Evolutionary conservation across 495 filamentous ascomycete species (phyloP).

Genomic region (Cryomyces antarcticus): DNA sequence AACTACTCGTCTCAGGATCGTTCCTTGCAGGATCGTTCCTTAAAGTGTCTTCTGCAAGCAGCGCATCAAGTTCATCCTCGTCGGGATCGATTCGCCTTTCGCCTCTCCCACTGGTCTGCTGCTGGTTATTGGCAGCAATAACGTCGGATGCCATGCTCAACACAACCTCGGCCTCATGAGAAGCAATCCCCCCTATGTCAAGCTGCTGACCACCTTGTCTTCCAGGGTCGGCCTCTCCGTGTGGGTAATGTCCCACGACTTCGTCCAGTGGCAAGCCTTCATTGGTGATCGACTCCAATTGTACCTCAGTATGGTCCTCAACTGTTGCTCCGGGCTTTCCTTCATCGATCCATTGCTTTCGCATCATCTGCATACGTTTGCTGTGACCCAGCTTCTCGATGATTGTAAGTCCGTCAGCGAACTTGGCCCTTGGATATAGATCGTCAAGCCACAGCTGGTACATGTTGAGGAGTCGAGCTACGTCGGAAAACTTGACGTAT

Average conservation of each 20-base stretch:
- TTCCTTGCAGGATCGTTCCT: not conserved
- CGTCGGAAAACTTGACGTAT: conserved; percentile 53
- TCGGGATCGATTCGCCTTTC: not conserved
- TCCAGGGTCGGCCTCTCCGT: too few species aligned
- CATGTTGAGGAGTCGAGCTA: conserved; percentile 59
- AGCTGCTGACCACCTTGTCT: too few species aligned
- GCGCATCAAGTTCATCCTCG: conserved; percentile 13
- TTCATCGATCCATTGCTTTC: conserved; percentile 76
- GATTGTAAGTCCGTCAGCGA: conserved; percentile 72
- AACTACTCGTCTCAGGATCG: not conserved
- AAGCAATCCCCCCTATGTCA: too few species aligned
- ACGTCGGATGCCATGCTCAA: too few species aligned
- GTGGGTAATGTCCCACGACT: too few species aligned
- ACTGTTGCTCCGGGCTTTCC: conserved; percentile 20
- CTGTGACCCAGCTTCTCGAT: conserved; percentile 88
- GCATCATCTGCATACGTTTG: conserved; percentile 47
- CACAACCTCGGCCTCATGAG: too few species aligned
- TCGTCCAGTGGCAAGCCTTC: too few species aligned
- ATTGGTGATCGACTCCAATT: not conserved
- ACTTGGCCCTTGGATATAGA: conserved; percentile 84
- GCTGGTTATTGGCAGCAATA: not conserved
- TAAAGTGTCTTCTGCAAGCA: conserved; percentile 6
- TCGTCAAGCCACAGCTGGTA: conserved; percentile 98
- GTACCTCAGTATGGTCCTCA: not conserved
- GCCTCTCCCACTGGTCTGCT: not conserved